Evolutionary conservation across 139 green algal genomes (phyloP), one percentile per base, ranked within the genome.

Genomic region (Chlorella sp.): DNA sequence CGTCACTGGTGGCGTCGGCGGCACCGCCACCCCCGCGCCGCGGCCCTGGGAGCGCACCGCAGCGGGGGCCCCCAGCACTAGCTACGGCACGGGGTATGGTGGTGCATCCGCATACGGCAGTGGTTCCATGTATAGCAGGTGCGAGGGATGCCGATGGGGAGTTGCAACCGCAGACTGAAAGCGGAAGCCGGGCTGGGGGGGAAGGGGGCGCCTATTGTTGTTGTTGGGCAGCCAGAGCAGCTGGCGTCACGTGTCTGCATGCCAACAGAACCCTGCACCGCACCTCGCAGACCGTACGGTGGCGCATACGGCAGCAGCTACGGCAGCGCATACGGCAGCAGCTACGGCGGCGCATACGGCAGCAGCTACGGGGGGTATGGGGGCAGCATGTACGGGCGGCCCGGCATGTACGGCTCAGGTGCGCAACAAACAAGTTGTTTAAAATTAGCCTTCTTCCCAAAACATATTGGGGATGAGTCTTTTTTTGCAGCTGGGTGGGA

Each of bases 21-120:
- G 38, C 51, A 51, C 0, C 41, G 26, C 56, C 41, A 44, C 60
- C 8, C 48, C 73, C 26, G 40, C 74, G 8, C 44, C 82, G 7
- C 84, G 88, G 19, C 90, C 88, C 3, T 93, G 88, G 88, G 90
- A 93, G 60, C 87, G 70, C 32, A 54, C 80, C 5, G 80, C 81
- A 1, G 64, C n/a, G 9, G 85, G 44, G 13, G 20, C 62, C 1
- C 41, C 68, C 56, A 78, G 56, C 81, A 81, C 38, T 48, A 73
- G 60, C 60, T 87, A 83, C 34, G 82, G 82, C 67, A 78, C 16
- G 44, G 67, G 48, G 11, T 44, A 40, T 54, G 62, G 41, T 7
- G 41, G 38, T 40, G 32, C 28, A 34, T 16, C 24, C 8, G 40
- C 40, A 16, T 89, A 87, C 64, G 80, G 84, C 60, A 84, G 84